Base-by-base conservation (phyloP, 768 basidiomycete genomes). In the Rubroboletus pulcherrimus region DNA sequence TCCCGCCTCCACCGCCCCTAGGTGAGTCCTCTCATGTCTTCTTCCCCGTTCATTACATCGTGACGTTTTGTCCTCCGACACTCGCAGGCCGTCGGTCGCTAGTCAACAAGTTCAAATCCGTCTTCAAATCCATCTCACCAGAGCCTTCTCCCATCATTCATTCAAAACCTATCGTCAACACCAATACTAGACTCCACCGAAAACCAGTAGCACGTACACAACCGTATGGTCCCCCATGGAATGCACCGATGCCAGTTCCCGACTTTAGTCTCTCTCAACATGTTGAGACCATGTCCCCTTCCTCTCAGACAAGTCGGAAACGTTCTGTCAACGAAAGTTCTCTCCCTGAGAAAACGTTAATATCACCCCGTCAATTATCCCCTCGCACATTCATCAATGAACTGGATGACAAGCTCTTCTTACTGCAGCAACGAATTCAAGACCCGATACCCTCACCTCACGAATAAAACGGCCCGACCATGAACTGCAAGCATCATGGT, bases 171-270 rank as follows among this genome's bases (percentile, higher is more conserved):
- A 21, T 50, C 41, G 12, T 60, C 21, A 61, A 69, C 31, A 34
- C 56, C 29, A 43, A 47, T 5, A 45, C 61, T 9, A 65, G 53
- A 37, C 59, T 64, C 33, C 59, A 64, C 17, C 55, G 58, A 49
- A 71, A 65, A 41, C 64, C 68, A 4, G 62, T 62, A 5, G 54
- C 64, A 35, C 73, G 73, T 17, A 75, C 74, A 11, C 73, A 75
- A 17, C 74, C 74, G 5, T 75, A 75, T 26, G 69, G 71, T 11
- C 66, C 72, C 35, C 74, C 74, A 5, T 75, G 72, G 62, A 75
- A 72, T 55, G 67, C 62, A 17, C 54, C 57, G 2, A 71, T 71
- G 69, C 67, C 67, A 17, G 40, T 54, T n/a, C 45, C 37, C 12
- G 60, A 65, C 17, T 40, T 26, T 1, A 9, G 7, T 40, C 46